Conservation (phyloP, 352 stramenopile genomes). For the Pythium brachiatum region DNA sequence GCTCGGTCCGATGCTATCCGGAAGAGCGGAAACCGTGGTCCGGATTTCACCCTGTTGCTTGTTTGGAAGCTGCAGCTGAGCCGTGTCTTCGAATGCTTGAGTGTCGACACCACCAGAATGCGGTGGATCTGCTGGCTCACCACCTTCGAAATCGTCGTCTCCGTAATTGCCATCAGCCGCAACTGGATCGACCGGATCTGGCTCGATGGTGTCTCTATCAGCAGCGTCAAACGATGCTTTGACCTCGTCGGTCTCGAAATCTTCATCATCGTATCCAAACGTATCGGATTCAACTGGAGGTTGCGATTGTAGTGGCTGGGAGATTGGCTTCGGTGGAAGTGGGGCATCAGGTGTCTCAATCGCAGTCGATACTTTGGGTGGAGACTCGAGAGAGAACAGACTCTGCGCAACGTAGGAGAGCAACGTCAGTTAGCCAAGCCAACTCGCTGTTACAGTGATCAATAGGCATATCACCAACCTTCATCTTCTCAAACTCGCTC, state of each 20-base stretch:
- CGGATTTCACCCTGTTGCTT: not conserved
- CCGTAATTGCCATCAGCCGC: constrained; percentile 35
- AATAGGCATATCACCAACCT: constrained; percentile 17
- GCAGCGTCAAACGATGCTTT: constrained; percentile 5
- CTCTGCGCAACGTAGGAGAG: constrained; percentile 5
- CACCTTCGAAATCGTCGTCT: constrained; percentile 44
- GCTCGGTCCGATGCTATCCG: not conserved
- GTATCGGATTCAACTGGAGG: constrained; percentile 27
- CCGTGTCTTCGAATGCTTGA: not conserved
- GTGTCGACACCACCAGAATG: not conserved
- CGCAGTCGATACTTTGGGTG: constrained; percentile 14
- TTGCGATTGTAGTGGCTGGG: not conserved
- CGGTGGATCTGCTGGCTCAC: not conserved
- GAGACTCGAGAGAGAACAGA: constrained; percentile 29
- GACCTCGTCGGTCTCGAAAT: constrained; percentile 53
- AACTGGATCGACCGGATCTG: not conserved
- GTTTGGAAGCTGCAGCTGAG: not conserved
- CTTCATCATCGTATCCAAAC: constrained; percentile 77
- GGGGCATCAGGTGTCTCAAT: not conserved
- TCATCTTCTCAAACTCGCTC: constrained; percentile 43
- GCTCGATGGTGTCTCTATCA: not conserved
- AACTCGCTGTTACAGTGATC: not conserved
- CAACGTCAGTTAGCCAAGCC: too few relatives aligned
- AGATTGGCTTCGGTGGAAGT: not conserved
- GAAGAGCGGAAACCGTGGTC: too few relatives aligned